A percentile compares a stretch with the other conserved stretches of the same genome.
Evolutionary conservation across 2,329 filamentous ascomycete genomes (phyloP).

Genomic region (Aureobasidium sp.): DNA sequence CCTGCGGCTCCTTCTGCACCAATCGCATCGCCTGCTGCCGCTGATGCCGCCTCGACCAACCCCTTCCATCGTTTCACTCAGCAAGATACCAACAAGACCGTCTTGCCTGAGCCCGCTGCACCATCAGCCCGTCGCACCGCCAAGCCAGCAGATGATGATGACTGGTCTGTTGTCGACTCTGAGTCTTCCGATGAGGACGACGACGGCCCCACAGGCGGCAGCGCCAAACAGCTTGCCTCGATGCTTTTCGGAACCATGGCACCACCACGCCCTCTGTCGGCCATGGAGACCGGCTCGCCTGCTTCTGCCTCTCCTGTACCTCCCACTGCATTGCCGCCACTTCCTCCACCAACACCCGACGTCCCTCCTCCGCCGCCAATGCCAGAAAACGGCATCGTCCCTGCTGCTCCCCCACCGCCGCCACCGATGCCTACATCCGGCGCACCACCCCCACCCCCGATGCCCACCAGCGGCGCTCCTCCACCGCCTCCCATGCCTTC

Average conservation of each 20-base stretch:
- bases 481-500: constrained; percentile 29
- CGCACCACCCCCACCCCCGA: constrained; percentile 40
- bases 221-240: constrained; percentile 84
- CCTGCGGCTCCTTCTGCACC: constrained; percentile 23
- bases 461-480: constrained; percentile 28
- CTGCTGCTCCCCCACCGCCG: constrained; percentile 33
- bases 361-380: constrained; percentile 29
- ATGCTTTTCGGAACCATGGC: constrained; percentile 97
- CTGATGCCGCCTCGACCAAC: constrained; percentile 64
- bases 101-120: constrained; percentile 43
- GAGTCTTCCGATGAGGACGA: constrained; percentile 70
- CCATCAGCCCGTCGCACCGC: constrained; percentile 46
- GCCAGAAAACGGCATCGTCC: constrained; percentile 22
- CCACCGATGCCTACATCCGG: constrained; percentile 41
- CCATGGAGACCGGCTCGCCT: constrained; percentile 52
- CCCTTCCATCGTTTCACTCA: constrained; percentile 86
- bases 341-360: constrained; percentile 40
- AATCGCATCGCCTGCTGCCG: constrained; percentile 38
- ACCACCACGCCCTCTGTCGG: constrained; percentile 79
- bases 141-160: constrained; percentile 57
- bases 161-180: constrained; percentile 73
- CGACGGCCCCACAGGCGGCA: constrained; percentile 70
- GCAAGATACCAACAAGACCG: constrained; percentile 44
- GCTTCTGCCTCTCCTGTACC: constrained; percentile 37
- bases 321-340: constrained; percentile 25